Evolutionary conservation across 768 basidiomycete genomes (phyloP), one percentile per base, ranked within the genome.

Genomic region (Mycena capillaripes): DNA sequence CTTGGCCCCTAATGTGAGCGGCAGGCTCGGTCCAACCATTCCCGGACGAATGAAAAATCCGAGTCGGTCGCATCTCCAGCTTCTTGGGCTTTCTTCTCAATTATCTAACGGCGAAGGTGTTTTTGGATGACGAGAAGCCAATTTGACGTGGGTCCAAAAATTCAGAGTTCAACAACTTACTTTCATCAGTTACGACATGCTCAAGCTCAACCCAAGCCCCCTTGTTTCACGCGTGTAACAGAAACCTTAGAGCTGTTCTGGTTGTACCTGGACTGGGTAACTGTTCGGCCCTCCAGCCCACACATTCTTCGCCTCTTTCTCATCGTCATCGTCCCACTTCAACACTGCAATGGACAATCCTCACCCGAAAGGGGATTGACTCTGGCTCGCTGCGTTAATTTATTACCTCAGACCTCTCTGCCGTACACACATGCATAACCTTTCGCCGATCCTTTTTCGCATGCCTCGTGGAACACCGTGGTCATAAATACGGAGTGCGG

Each of bases 381-480:
- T 64, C 29, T 64, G 23, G 7, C 68, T 38, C 56, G 25, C 40
- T 53, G 29, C 38, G 27, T 55, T 30, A 59, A 59, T 53, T 23
- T 53, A 58, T 65, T 60, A 66, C 63, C 46, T 60, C 57, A 71
- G 27, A 2, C 19, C 17, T n/a, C n/a, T 36, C 32, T 71, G 65
- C 65, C 64, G 65, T 66, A 61, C 32, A 40, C 1, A 17, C 21
- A 42, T 21, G 10, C 25, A 55, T 25, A 66, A 46, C n/a, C 56
- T 55, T 66, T 71, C 38, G 70, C 32, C 65, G 65, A 71, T 71
- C 70, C 32, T 66, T 66, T 60, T 48, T 68, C 23, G 48, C 60
- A 42, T 27, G 63, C 70, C 34, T 59, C 57, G 56, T 58, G 40
- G 29, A 62, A 46, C 7, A 44, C 32, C 10, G 9, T 3, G 23